phyloP scores from a whole-genome alignment of 179 eudicot genomes.

The Spergularia azorica region DNA sequence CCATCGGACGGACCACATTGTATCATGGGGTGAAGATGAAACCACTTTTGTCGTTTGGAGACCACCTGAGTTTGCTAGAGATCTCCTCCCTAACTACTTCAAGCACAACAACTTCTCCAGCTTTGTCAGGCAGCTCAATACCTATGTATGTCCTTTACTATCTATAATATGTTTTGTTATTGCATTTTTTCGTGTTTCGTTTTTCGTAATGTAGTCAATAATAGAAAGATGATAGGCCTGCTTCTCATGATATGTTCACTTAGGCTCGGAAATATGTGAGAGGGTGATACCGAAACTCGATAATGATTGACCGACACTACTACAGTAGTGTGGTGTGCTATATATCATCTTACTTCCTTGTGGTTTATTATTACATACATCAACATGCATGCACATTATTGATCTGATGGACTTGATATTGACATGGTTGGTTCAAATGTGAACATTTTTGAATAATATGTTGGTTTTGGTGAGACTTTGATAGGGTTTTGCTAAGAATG shows the following conservation, averaged over 20 bases:
- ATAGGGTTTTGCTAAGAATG: too few species aligned
- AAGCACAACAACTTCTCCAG: constrained; percentile 58
- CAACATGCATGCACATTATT: too few species aligned
- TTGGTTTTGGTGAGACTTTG: too few species aligned
- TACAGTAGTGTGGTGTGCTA: too few species aligned
- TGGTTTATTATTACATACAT: too few species aligned
- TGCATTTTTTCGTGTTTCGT: not conserved
- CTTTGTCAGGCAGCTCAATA: constrained; percentile 51
- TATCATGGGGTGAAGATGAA: constrained; percentile 57
- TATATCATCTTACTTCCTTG: too few species aligned
- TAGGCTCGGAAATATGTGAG: not conserved
- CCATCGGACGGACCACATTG: constrained; percentile 47
- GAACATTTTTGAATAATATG: too few species aligned
- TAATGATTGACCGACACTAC: not conserved
- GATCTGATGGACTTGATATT: too few species aligned
- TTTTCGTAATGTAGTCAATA: not conserved
- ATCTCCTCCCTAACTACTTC: constrained; percentile 54
- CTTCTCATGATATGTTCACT: too few species aligned
- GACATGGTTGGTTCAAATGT: too few species aligned
- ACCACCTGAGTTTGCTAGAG: constrained; percentile 55
- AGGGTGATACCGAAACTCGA: not conserved
- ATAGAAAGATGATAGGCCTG: too few species aligned
- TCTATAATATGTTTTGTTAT: not conserved
- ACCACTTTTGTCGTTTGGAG: constrained; percentile 48
- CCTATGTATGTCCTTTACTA: constrained; percentile 38